These are phyloP conservation scores for Emergomyces pasteurianus DNA, from an alignment of 2,329 filamentous ascomycete species.

Conservation along the genomic window DNA sequence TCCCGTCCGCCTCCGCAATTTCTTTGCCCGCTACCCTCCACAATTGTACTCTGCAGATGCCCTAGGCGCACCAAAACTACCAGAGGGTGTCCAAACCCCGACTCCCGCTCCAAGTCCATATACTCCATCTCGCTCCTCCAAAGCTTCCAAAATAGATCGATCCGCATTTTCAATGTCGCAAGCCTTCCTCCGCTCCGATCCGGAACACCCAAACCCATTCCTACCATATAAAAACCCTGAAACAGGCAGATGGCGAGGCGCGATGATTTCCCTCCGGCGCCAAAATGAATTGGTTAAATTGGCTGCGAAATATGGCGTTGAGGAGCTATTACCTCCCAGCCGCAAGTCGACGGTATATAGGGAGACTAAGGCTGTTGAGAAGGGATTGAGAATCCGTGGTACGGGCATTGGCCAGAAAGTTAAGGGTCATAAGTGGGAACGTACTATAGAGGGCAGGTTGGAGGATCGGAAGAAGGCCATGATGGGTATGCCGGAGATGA, in stretches of 20 bases:
- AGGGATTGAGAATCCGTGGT: slow-evolving; percentile 75
- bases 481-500: slow-evolving; percentile 85
- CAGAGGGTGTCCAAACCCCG: slow-evolving; percentile 25
- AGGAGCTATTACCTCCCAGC: slow-evolving; percentile 66
- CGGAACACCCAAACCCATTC: slow-evolving; percentile 64
- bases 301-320: slow-evolving; percentile 64
- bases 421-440: slow-evolving; percentile 91
- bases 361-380: slow-evolving; percentile 60
- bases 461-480: slow-evolving; percentile 85
- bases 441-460: slow-evolving; percentile 69
- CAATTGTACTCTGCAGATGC: slow-evolving; percentile 33
- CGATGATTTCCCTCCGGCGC: slow-evolving; percentile 67
- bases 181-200: slow-evolving; percentile 25
- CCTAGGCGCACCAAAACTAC: slow-evolving; percentile 17
- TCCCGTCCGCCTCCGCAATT: slow-evolving; percentile 65
- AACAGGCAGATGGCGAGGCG: slow-evolving; percentile 74
- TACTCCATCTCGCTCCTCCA: slow-evolving; percentile 31
- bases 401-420: slow-evolving; percentile 86
- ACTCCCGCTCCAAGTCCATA: slow-evolving; percentile 26
- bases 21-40: slow-evolving; percentile 85
- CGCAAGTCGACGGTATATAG: slow-evolving; percentile 59
- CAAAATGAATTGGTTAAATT: slow-evolving; percentile 79
- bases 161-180: slow-evolving; percentile 21
- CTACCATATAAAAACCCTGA: slow-evolving; percentile 61
- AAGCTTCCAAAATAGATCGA: slow-evolving; percentile 25